Percentiles rank a stretch among this genome's conserved stretches.
These are phyloP conservation scores for Xylaria sp. DNA, from an alignment of 2,329 filamentous ascomycete species.

Conservation along the genomic window DNA sequence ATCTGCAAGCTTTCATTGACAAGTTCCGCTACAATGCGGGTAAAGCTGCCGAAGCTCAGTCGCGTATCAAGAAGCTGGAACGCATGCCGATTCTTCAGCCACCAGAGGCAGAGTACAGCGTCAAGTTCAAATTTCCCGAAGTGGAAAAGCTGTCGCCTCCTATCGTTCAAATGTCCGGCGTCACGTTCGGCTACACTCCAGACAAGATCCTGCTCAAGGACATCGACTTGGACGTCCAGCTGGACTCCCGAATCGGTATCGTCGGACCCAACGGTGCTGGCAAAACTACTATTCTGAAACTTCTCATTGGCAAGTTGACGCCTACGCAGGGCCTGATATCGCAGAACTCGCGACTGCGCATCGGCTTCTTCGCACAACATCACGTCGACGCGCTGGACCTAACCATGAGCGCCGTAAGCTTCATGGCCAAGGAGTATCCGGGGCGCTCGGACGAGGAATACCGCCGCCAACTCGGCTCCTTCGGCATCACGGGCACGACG, in stretches of 20 bases:
- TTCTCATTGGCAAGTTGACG: conserved; percentile 88
- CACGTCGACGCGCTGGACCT: conserved; percentile 97
- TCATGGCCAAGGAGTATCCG: conserved; percentile 93
- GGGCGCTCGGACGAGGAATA: conserved; percentile 97
- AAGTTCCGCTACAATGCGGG: conserved; percentile 99
- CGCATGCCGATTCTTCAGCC: conserved; percentile 92
- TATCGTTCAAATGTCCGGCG: conserved; percentile 96
- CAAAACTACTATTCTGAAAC: conserved; percentile 97
- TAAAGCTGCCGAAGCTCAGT: conserved; percentile 98
- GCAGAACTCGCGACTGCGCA: conserved; percentile 84
- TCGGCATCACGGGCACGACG: conserved; percentile 91
- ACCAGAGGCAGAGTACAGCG: conserved; percentile 93
- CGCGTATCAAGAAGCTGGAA: conserved; percentile 98
- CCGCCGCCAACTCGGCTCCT: conserved; percentile 90
- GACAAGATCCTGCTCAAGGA: conserved; percentile 84
- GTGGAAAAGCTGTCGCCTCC: conserved; percentile 97
- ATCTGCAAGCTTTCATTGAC: conserved; percentile 98
- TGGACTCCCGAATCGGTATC: conserved; percentile 97
- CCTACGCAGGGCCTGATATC: conserved; percentile 85
- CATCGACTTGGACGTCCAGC: conserved; percentile 95
- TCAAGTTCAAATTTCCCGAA: conserved; percentile 96
- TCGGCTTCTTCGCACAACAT: conserved; percentile 98
- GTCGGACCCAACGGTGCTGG: conserved; percentile 99
- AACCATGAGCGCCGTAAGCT: conserved; percentile 87
- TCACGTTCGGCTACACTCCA: conserved; percentile 86